These are phyloP conservation scores for Citropsis articulata DNA, from an alignment of 345 rosid genomes.

Conservation along the genomic window DNA sequence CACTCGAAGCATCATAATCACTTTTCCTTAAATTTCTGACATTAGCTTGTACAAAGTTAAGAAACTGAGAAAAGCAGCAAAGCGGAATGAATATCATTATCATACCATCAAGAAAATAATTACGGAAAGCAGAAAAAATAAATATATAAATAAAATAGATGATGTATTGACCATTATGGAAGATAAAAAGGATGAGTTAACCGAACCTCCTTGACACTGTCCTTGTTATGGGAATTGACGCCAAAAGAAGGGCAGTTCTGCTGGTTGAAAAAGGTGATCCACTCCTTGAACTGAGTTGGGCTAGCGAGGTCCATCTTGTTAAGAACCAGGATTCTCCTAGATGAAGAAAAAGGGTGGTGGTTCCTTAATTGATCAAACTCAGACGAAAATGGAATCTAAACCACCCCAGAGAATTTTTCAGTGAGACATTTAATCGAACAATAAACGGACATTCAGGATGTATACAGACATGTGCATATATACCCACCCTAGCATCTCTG, in stretches of 20 bases:
- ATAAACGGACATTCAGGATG: not conserved
- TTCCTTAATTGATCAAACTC: constrained; percentile 46
- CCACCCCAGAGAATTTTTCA: not conserved
- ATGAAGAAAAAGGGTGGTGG: constrained; percentile 9
- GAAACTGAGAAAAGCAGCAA: constrained; percentile 43
- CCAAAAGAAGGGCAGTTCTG: constrained; percentile 43
- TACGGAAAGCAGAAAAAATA: too few relatives aligned
- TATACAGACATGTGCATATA: rapidly evolving
- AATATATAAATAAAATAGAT: too few relatives aligned
- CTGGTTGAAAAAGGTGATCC: constrained; percentile 50
- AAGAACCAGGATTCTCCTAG: constrained; percentile 52
- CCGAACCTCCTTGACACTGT: constrained; percentile 74
- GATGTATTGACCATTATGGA: not conserved
- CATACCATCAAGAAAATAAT: too few relatives aligned
- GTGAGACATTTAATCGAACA: constrained; percentile 47
- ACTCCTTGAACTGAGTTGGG: constrained; percentile 47
- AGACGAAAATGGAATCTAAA: constrained; percentile 64
- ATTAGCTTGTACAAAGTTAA: constrained; percentile 68
- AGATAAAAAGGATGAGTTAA: constrained; percentile 11
- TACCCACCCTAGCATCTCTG: constrained; percentile 54
- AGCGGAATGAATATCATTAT: not conserved
- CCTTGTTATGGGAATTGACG: constrained; percentile 77
- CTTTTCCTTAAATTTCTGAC: constrained; percentile 49
- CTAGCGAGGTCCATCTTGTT: constrained; percentile 79
- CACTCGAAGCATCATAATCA: constrained; percentile 41